Conservation (phyloP, 2,329 filamentous ascomycete genomes). For the Ascocoryne sarcoides region DNA sequence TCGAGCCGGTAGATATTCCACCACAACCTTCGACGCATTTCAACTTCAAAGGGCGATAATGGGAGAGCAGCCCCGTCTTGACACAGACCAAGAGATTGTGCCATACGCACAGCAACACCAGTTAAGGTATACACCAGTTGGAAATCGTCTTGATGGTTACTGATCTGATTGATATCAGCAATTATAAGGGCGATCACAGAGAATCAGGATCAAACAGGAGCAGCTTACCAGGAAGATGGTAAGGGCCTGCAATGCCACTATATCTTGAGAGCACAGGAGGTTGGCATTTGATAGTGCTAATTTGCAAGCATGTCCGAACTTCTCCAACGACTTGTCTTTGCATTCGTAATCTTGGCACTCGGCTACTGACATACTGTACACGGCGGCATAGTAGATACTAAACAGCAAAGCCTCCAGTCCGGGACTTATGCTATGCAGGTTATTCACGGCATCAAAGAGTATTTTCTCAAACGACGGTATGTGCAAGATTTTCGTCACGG, state of each 20-base stretch:
- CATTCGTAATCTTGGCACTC: slow-evolving; percentile 44
- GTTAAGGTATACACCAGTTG: slow-evolving; percentile 33
- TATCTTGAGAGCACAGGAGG: slow-evolving; percentile 55
- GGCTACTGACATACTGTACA: slow-evolving; percentile 48
- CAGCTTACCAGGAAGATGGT: slow-evolving; percentile 53
- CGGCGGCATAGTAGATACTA: slow-evolving; percentile 50
- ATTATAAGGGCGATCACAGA: no score
- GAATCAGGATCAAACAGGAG: slow-evolving; percentile 5
- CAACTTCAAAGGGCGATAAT: slow-evolving; percentile 41
- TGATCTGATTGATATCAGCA: background rate
- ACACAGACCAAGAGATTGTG: background rate
- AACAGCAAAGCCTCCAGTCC: slow-evolving; percentile 62
- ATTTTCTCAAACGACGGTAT: slow-evolving; percentile 34
- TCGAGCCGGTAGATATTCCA: slow-evolving; percentile 53
- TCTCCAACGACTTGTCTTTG: slow-evolving; percentile 44
- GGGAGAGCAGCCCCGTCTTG: slow-evolving; percentile 25
- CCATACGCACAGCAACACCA: background rate
- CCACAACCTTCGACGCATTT: slow-evolving; percentile 53
- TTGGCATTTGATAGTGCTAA: slow-evolving; percentile 58
- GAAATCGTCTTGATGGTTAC: slow-evolving; percentile 32
- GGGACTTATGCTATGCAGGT: slow-evolving; percentile 35
- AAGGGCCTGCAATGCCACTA: slow-evolving; percentile 59
- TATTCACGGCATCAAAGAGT: slow-evolving; percentile 52
- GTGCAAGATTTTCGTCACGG: background rate
- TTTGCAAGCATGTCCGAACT: slow-evolving; percentile 50